phyloP scores from a whole-genome alignment of 108 stramenopile species.

The Schizochytrium sp. region DNA sequence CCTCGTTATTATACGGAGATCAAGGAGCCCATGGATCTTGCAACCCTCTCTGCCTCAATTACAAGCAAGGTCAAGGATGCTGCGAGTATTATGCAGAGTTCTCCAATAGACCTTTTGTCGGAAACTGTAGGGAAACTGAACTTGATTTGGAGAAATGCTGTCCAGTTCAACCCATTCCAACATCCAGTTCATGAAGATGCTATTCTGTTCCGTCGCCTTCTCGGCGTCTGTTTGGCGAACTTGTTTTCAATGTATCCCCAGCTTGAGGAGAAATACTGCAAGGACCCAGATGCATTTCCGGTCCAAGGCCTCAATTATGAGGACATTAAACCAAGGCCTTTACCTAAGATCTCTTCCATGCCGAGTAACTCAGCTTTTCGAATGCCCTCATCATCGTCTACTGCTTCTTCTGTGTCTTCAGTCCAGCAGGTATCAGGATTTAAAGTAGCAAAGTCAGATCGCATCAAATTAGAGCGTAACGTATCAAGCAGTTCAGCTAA shows the following conservation, averaged over 20 bases:
- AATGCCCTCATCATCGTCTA: too few relatives aligned
- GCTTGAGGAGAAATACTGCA: constrained; percentile 26
- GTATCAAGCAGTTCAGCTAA: neutral
- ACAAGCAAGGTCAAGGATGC: neutral
- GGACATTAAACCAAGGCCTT: neutral
- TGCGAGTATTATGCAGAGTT: neutral
- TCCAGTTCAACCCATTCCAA: neutral
- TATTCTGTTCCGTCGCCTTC: neutral
- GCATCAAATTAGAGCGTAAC: too few relatives aligned
- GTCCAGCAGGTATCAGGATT: too few relatives aligned
- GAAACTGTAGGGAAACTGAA: neutral
- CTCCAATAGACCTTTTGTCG: neutral
- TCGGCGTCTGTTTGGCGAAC: neutral
- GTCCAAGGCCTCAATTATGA: neutral
- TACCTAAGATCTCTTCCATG: neutral
- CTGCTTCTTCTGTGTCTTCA: too few relatives aligned
- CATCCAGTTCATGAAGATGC: constrained; percentile 42
- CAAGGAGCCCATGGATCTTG: constrained; percentile 52
- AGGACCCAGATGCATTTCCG: neutral
- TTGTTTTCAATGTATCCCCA: neutral
- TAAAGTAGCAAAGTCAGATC: too few relatives aligned
- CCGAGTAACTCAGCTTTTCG: too few relatives aligned
- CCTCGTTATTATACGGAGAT: neutral
- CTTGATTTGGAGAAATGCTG: constrained; percentile 29
- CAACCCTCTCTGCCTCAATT: neutral